Conservation (phyloP, 768 basidiomycete species). For the Boletus vermiculosoides region DNA sequence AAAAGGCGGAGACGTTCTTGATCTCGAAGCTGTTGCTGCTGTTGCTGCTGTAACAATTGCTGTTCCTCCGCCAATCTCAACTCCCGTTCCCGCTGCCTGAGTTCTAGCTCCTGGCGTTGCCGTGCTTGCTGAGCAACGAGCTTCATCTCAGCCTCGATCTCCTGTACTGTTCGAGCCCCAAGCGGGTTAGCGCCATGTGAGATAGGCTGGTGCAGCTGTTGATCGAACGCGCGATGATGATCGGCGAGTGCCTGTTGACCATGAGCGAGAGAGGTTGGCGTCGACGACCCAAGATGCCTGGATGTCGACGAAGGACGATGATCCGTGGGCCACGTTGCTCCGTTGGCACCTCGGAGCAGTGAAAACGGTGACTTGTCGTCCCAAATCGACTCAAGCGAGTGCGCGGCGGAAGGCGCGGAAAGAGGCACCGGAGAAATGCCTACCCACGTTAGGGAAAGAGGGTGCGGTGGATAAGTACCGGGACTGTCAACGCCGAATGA, state of each 20-base stretch:
- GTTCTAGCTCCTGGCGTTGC: conserved; percentile 40
- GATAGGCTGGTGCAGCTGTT: conserved; percentile 34
- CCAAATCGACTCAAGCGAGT: conserved; percentile 75
- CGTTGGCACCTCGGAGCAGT: conserved; percentile 56
- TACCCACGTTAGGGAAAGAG: conserved; percentile 13
- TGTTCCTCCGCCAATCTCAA: conserved; percentile 32
- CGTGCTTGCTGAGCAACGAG: conserved; percentile 51
- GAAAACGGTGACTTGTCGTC: conserved; percentile 78
- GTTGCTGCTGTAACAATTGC: conserved; percentile 41
- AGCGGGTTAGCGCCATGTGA: conserved; percentile 35
- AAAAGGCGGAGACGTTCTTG: conserved; percentile 40
- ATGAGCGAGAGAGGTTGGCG: conserved; percentile 24
- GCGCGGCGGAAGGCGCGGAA: conserved; percentile 19
- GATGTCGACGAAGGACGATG: conserved; percentile 27
- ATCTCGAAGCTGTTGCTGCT: conserved; percentile 40
- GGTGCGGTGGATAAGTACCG: conserved; percentile 12
- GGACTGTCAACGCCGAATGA: neutral
- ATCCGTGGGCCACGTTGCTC: conserved; percentile 42
- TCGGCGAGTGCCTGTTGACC: conserved; percentile 32
- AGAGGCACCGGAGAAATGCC: conserved; percentile 39
- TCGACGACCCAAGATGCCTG: conserved; percentile 24
- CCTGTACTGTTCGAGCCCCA: conserved; percentile 65
- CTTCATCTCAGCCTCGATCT: conserved; percentile 85
- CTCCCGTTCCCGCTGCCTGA: conserved; percentile 49
- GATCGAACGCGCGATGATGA: conserved; percentile 38